Base-by-base conservation (phyloP, 2,329 filamentous ascomycete species). In the Fusarium sp. region DNA sequence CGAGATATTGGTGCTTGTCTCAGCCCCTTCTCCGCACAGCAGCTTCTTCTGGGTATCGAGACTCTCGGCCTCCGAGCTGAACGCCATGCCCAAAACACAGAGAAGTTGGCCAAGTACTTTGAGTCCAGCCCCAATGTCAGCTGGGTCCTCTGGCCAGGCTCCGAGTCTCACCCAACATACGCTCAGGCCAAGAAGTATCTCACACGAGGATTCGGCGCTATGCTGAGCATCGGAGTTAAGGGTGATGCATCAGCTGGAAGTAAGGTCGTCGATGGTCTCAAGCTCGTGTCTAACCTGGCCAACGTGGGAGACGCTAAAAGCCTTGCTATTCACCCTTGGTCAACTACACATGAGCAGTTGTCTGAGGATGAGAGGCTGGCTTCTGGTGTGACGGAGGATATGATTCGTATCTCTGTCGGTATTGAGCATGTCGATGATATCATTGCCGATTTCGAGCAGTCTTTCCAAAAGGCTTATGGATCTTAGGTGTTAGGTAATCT, bases 391-490 rank as follows among this genome's bases (percentile, higher is more conserved):
- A 96, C 93, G 17, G 91, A 93, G 87, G 95, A 97, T 79, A 90
- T 95, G 42, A 97, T 98, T 82, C 93, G 95, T 71, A 96, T 98
- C 79, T 98, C 95, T 0, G 95, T 98, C 67, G 95, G 95, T 59
- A 97, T 93, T 2, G 95, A 98, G 85, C 94, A 98, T 82, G 97
- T 98, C 79, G 95, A 97, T 84, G 95, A 98, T 79, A 98, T 98
- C 78, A 96, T 97, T 79, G 92, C 91, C 76, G 95, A 98, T 83
- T 98, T 98, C 80, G 92, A 95, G 82, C 95, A 97, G 85, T 93
- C 93, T 0, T 97, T 98, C 83, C 88, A 90, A 79, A 41, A 54
- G 36, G 50, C 36, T 5, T 54, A 54, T 42, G 50, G 50, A 11
- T 7, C 35, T 31, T 54, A n/a, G 41, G 36, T 10, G 14, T 31